Evolutionary conservation across 164 flowering plant genomes (phyloP).

Genomic region (Aristolochia fimbriata): DNA sequence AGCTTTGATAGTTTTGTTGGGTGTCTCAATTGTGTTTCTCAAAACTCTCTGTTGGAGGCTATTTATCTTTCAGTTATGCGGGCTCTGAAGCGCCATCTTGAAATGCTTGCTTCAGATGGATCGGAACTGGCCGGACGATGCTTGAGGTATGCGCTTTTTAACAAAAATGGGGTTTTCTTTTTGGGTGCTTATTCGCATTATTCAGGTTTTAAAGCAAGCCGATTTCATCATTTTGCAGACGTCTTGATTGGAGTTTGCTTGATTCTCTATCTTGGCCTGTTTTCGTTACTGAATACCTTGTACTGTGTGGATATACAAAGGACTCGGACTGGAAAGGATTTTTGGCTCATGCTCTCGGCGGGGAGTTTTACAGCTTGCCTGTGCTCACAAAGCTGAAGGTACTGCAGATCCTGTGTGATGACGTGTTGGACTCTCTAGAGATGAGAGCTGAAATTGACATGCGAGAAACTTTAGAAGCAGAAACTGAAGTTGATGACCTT

Average conservation of each 20-base stretch:
- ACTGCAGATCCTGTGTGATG: slow-evolving; percentile 85
- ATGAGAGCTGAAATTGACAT: slow-evolving; percentile 70
- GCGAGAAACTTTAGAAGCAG: slow-evolving; percentile 63
- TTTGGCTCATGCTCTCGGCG: slow-evolving; percentile 33
- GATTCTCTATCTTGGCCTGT: slow-evolving; percentile 90
- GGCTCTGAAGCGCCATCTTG: slow-evolving; percentile 46
- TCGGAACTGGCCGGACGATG: slow-evolving; percentile 54
- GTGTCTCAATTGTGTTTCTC: slow-evolving; percentile 43
- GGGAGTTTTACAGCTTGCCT: slow-evolving; percentile 64
- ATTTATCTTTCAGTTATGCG: slow-evolving; percentile 78
- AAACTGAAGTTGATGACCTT: slow-evolving; percentile 34
- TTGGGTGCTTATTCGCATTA: not conserved
- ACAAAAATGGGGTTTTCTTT: not conserved
- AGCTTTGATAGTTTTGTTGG: slow-evolving; percentile 89
- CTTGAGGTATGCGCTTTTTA: slow-evolving; percentile 44
- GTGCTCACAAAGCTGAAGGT: slow-evolving; percentile 48
- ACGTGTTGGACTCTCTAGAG: slow-evolving; percentile 58
- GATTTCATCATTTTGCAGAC: slow-evolving; percentile 31
- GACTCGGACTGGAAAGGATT: slow-evolving; percentile 56
- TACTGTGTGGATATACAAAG: slow-evolving; percentile 45
- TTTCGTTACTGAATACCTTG: slow-evolving; percentile 55
- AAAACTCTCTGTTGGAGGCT: slow-evolving; percentile 70
- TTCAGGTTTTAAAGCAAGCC: too few species aligned
- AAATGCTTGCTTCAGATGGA: slow-evolving; percentile 54
- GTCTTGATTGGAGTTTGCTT: slow-evolving; percentile 79